A percentile compares a stretch with the other conserved stretches of the same genome.
Evolutionary conservation across 129 eudicot species (phyloP).

Genomic region (Ambrosia trifida): DNA sequence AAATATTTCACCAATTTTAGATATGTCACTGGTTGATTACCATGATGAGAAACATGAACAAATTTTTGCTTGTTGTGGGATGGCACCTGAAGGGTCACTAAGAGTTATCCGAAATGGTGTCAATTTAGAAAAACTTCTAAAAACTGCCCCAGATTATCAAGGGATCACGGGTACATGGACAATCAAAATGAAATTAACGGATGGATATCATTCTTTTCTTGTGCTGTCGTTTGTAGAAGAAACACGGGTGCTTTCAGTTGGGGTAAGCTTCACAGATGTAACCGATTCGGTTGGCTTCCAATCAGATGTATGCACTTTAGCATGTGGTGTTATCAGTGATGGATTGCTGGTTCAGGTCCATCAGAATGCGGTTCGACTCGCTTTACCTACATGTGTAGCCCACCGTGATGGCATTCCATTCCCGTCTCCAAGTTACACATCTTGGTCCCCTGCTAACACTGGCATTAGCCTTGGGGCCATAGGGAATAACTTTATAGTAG

Average conservation of each 20-base stretch:
- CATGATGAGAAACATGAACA: conserved; percentile 89
- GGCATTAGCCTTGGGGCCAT: conserved; percentile 82
- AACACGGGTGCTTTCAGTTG: conserved; percentile 95
- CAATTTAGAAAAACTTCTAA: conserved; percentile 73
- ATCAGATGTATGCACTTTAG: conserved; percentile 93
- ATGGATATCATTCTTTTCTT: conserved; percentile 75
- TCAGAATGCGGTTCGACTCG: conserved; percentile 68
- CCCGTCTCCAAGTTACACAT: conserved; percentile 59
- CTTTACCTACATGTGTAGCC: conserved; percentile 57
- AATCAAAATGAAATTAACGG: conserved; percentile 62
- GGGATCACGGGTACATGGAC: conserved; percentile 96
- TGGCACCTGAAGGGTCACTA: conserved; percentile 92
- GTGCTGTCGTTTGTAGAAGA: conserved; percentile 95
- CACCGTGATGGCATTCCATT: conserved; percentile 65
- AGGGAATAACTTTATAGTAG: conserved; percentile 61
- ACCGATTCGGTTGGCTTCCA: conserved; percentile 86
- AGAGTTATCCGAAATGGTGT: conserved; percentile 82
- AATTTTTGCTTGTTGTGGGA: conserved; percentile 95
- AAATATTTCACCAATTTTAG: conserved; percentile 90
- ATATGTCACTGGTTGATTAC: conserved; percentile 78
- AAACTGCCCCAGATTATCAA: conserved; percentile 82
- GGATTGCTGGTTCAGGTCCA: conserved; percentile 77
- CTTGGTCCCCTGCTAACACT: conserved; percentile 79
- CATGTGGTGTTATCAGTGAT: conserved; percentile 80
- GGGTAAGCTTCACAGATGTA: conserved; percentile 88